A percentile compares a stretch with the other conserved stretches of the same genome.
Evolutionary conservation across 2,329 filamentous ascomycete species (phyloP).

Genomic region (Cordyceps farinosa): DNA sequence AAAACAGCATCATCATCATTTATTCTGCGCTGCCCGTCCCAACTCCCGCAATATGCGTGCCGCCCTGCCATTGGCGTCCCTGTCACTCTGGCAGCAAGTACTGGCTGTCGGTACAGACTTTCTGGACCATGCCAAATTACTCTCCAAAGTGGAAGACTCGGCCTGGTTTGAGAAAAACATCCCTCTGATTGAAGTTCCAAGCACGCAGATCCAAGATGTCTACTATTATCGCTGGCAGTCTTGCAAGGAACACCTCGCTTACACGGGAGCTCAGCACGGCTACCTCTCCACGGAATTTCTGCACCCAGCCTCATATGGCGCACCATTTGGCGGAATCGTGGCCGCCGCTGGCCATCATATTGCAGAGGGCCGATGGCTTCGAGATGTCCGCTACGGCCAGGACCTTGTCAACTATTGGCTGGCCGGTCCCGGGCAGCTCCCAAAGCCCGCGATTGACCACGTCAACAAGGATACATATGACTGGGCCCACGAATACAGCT

Average conservation of each 20-base stretch:
- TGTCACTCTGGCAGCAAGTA: background rate
- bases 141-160: slow-evolving; percentile 22
- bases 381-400: slow-evolving; percentile 35
- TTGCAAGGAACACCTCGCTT: slow-evolving; percentile 40
- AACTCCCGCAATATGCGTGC: background rate
- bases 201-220: slow-evolving; percentile 38
- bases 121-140: slow-evolving; percentile 23
- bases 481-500: slow-evolving; percentile 24
- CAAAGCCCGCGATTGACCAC: slow-evolving; percentile 19
- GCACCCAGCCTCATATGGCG: slow-evolving; percentile 32
- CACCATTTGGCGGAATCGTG: slow-evolving; percentile 20
- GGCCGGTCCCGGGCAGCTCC: slow-evolving; percentile 21
- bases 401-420: slow-evolving; percentile 29
- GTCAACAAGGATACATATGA: slow-evolving; percentile 22
- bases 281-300: slow-evolving; percentile 43
- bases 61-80: background rate
- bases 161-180: slow-evolving; percentile 37
- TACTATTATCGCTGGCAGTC: slow-evolving; percentile 44
- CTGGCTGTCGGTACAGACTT: slow-evolving; percentile 19
- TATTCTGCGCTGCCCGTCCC: background rate
- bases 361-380: slow-evolving; percentile 38
- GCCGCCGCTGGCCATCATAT: slow-evolving; percentile 37
- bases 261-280: slow-evolving; percentile 36
- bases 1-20: background rate
- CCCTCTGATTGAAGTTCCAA: slow-evolving; percentile 40